Evolutionary conservation across 2,329 filamentous ascomycete genomes (phyloP).

Genomic region (Colletotrichum sublineola): DNA sequence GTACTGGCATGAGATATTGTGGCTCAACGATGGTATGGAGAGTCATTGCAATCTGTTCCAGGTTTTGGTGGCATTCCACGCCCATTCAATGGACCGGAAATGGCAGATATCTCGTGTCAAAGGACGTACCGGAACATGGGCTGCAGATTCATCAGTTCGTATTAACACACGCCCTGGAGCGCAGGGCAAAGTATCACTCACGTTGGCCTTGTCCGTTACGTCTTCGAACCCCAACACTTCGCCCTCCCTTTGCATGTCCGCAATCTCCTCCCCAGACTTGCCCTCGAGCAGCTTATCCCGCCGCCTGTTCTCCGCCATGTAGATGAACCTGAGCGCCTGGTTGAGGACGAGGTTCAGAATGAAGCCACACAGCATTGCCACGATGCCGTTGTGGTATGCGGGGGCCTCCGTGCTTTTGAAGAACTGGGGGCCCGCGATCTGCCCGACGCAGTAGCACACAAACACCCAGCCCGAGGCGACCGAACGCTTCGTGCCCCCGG

Average conservation of each 20-base stretch:
- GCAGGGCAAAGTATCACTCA: background rate
- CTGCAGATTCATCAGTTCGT: background rate
- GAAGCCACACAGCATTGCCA: constrained; percentile 35
- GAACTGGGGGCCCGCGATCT: constrained; percentile 50
- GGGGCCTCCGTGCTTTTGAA: constrained; percentile 46
- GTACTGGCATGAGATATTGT: background rate
- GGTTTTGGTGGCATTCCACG: too few species aligned
- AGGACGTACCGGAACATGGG: constrained; percentile 40
- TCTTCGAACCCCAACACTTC: constrained; percentile 52
- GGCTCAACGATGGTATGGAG: rapidly evolving
- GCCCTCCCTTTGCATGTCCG: constrained; percentile 35
- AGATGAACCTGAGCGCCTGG: constrained; percentile 28
- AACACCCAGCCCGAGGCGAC: constrained; percentile 50
- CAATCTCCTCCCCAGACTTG: constrained; percentile 33
- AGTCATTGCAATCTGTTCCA: background rate
- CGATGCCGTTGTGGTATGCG: constrained; percentile 36
- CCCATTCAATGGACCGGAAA: too few species aligned
- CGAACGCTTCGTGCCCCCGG: constrained; percentile 48
- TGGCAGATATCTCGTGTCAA: background rate
- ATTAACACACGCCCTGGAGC: background rate
- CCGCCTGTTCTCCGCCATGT: constrained; percentile 31
- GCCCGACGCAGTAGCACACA: constrained; percentile 49
- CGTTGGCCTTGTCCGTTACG: constrained; percentile 54
- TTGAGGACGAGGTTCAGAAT: constrained; percentile 33
- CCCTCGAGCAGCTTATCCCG: constrained; percentile 29